Evolutionary conservation across 352 stramenopile species (phyloP).

Genomic region (Phytophthora pini): DNA sequence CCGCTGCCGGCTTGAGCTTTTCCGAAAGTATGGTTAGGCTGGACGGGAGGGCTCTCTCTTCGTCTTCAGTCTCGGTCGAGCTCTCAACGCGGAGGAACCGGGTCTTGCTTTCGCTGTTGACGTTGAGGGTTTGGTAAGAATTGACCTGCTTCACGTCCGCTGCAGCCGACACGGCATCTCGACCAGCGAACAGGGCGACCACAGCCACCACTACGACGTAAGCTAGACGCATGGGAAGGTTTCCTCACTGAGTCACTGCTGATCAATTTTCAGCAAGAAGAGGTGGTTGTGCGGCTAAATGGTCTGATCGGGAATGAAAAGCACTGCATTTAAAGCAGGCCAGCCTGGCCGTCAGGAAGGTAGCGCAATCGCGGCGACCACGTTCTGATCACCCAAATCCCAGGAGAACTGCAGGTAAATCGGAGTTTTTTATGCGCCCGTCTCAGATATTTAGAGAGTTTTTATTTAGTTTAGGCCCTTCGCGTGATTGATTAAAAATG

Average conservation of each 20-base stretch:
- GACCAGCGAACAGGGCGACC: slow-evolving; percentile 10
- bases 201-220: slow-evolving; percentile 15
- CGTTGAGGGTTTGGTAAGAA: not conserved
- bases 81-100: slow-evolving; percentile 10
- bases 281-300: not conserved
- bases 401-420: no score
- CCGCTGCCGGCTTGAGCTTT: slow-evolving; percentile 17
- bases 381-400: no score
- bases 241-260: no score
- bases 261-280: not conserved
- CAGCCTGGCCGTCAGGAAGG: no score
- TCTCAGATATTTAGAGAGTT: no score
- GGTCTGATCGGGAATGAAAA: slow-evolving; percentile 11
- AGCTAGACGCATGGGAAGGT: slow-evolving; percentile 13
- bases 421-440: no score
- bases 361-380: no score
- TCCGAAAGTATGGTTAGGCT: slow-evolving; percentile 13
- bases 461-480: no score
- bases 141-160: not conserved
- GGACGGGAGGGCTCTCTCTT: slow-evolving; percentile 15
- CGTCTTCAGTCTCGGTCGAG: slow-evolving; percentile 1
- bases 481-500: no score
- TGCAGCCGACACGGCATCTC: not conserved
- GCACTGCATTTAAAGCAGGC: no score
- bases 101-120: not conserved